Evolutionary conservation across 176 grass and related monocot genomes (phyloP).

Genomic region (Cymbopogon citratus): DNA sequence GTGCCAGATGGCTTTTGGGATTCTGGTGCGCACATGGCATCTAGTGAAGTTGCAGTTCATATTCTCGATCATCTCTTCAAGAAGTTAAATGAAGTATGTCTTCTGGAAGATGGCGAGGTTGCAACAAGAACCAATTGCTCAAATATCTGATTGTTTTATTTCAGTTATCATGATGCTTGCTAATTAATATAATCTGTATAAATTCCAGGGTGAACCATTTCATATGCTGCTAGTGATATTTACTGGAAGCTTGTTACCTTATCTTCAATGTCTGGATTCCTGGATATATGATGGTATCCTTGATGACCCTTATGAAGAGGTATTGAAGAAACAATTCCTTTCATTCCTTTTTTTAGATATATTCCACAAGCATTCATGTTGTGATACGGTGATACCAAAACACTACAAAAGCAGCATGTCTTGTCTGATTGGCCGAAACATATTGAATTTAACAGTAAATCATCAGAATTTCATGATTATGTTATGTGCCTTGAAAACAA

Average conservation of each 20-base stretch:
- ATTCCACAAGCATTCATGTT: not conserved
- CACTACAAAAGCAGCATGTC: not conserved
- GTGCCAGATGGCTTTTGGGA: slow-evolving; percentile 58
- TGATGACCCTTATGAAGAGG: slow-evolving; percentile 95
- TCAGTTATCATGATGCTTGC: not conserved
- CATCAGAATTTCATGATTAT: not conserved
- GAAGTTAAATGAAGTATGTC: slow-evolving; percentile 80
- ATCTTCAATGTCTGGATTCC: slow-evolving; percentile 86
- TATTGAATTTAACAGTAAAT: not conserved
- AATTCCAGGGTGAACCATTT: slow-evolving; percentile 65
- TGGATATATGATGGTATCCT: slow-evolving; percentile 98
- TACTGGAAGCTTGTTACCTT: slow-evolving; percentile 71
- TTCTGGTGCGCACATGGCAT: slow-evolving; percentile 27
- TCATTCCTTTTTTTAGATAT: not conserved
- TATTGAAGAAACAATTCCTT: slow-evolving; percentile 23
- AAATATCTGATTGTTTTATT: slow-evolving; percentile 11
- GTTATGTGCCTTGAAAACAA: not conserved
- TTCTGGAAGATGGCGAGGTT: slow-evolving; percentile 92
- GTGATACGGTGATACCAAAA: not conserved
- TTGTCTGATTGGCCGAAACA: not conserved
- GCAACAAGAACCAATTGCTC: slow-evolving; percentile 12
- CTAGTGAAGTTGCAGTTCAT: slow-evolving; percentile 65
- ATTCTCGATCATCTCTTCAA: slow-evolving; percentile 71
- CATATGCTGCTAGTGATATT: slow-evolving; percentile 86
- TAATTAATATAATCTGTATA: slow-evolving; percentile 14